Conservation (phyloP, 1,284 basidiomycete genomes). For the Cryptococcus sp. region DNA sequence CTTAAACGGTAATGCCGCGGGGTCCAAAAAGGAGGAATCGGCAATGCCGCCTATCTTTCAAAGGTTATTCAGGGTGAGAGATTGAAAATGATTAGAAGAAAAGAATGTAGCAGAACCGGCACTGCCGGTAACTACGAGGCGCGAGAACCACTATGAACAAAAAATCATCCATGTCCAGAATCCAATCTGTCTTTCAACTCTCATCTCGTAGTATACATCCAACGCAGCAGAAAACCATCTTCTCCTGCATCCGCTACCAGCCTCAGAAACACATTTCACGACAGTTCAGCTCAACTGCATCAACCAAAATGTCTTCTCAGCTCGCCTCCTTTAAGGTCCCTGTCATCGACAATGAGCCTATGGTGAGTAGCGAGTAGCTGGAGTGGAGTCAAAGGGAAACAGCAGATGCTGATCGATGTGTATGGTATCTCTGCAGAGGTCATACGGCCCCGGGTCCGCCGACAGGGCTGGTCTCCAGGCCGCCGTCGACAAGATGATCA, state of each 20-base stretch:
- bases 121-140: no score
- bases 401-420: constrained; percentile 3
- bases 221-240: no score
- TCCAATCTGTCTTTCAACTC: not conserved
- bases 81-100: no score
- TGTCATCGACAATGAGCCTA: constrained; percentile 83
- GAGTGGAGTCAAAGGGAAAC: not conserved
- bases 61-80: no score
- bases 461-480: constrained; percentile 77
- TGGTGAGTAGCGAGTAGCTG: constrained; percentile 61
- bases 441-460: constrained; percentile 74
- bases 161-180: no score
- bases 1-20: no score
- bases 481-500: constrained; percentile 77
- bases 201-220: not conserved
- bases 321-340: constrained; percentile 82
- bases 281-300: not conserved
- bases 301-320: constrained; percentile 50
- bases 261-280: not conserved
- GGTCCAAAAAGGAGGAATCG: no score
- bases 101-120: no score
- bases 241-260: no score
- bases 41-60: no score
- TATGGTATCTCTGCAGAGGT: constrained; percentile 18
- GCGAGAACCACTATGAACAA: no score